Evolutionary conservation across 225 moss, liverwort and hornwort genomes (phyloP).

Genomic region (Anthoceros angustus): DNA sequence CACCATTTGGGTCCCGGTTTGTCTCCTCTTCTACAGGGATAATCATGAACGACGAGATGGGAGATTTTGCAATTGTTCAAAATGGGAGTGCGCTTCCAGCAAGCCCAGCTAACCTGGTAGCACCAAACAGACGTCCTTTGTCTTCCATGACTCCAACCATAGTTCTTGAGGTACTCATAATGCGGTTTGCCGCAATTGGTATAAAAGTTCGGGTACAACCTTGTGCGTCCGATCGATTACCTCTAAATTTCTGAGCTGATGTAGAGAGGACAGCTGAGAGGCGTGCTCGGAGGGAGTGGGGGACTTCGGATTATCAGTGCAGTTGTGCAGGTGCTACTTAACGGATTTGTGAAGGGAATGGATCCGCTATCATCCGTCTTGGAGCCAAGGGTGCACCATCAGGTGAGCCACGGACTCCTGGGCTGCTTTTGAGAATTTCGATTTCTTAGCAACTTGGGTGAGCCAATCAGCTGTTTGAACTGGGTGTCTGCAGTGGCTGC

Average conservation of each 20-base stretch:
- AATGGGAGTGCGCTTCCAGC: slow-evolving; percentile 28
- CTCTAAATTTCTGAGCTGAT: too few relatives aligned
- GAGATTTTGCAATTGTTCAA: slow-evolving; percentile 43
- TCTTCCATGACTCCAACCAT: slow-evolving; percentile 85
- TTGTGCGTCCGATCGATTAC: not conserved
- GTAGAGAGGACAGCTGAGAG: slow-evolving; percentile 42
- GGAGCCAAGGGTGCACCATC: slow-evolving; percentile 54
- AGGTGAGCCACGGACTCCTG: slow-evolving; percentile 16
- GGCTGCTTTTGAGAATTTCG: not conserved
- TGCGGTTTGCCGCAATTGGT: not conserved
- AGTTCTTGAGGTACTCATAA: slow-evolving; percentile 35
- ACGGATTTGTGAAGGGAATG: slow-evolving; percentile 31
- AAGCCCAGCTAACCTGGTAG: slow-evolving; percentile 46
- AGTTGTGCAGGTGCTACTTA: slow-evolving; percentile 64
- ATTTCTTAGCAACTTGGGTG: not conserved
- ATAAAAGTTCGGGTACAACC: not conserved
- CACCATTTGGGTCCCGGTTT: slow-evolving; percentile 39
- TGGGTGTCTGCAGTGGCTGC: slow-evolving; percentile 33
- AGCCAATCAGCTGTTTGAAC: not conserved
- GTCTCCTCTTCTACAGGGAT: slow-evolving; percentile 53
- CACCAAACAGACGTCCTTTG: slow-evolving; percentile 47
- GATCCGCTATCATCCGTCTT: slow-evolving; percentile 36
- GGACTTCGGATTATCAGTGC: slow-evolving; percentile 62
- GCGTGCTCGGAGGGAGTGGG: slow-evolving; percentile 67
- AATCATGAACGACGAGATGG: slow-evolving; percentile 70